A percentile compares a stretch with the other conserved stretches of the same genome.
Evolutionary conservation across 805 yeast genomes (phyloP).

Genomic region (Blastobotrys robertii): DNA sequence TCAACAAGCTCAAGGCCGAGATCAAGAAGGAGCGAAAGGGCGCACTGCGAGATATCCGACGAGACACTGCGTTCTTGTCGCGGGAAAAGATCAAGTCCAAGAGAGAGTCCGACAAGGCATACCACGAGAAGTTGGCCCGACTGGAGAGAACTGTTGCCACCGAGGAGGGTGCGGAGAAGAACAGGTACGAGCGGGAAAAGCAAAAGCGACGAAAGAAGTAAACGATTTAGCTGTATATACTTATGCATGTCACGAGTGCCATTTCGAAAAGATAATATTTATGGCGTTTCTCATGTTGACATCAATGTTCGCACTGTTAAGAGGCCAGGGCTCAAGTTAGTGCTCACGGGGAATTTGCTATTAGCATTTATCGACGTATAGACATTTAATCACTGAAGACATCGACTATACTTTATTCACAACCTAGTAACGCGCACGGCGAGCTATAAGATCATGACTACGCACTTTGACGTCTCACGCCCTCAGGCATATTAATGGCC

Average conservation of each 20-base stretch:
- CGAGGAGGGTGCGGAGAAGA: conserved; percentile 91
- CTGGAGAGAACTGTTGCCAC: conserved; percentile 82
- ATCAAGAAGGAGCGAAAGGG: conserved; percentile 87
- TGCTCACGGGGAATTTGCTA: too few relatives aligned
- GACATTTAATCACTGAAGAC: too few relatives aligned
- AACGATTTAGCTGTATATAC: background rate
- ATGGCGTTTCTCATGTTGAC: too few relatives aligned
- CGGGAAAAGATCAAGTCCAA: conserved; percentile 74
- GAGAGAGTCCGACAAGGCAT: conserved; percentile 62
- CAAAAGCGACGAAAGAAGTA: conserved; percentile 15
- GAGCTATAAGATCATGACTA: too few relatives aligned
- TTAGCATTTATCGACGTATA: too few relatives aligned
- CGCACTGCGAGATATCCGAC: conserved; percentile 81
- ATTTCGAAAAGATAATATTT: too few relatives aligned
- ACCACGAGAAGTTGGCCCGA: conserved; percentile 83
- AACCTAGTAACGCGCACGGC: too few relatives aligned
- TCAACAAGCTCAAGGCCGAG: conserved; percentile 71
- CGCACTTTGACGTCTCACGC: too few relatives aligned
- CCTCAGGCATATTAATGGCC: too few relatives aligned
- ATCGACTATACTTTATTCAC: too few relatives aligned
- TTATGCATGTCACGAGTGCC: background rate
- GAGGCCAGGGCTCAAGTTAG: too few relatives aligned
- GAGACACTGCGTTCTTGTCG: conserved; percentile 77
- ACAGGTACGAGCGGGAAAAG: conserved; percentile 82
- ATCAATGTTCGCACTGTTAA: too few relatives aligned